These are phyloP conservation scores for Fragaria vesca DNA, from an alignment of 306 rosid genomes.

Conservation along the genomic window DNA sequence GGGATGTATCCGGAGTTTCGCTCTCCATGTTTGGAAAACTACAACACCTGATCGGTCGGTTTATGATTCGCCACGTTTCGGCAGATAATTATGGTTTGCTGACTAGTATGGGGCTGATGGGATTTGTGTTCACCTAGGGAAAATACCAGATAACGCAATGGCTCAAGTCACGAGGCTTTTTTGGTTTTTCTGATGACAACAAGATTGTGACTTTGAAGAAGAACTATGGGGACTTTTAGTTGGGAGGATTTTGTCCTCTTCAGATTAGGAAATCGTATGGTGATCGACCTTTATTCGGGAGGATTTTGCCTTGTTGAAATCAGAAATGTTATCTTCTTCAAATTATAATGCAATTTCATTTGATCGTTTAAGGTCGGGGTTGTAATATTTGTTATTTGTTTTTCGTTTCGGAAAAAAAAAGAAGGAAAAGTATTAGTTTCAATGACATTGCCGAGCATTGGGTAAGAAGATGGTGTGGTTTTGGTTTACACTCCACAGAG, in stretches of 20 bases:
- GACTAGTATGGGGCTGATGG: not conserved
- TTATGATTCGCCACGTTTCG: not conserved
- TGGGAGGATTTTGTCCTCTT: too few species aligned
- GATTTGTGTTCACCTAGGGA: not conserved
- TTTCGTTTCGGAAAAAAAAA: too few species aligned
- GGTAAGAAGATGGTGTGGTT: too few species aligned
- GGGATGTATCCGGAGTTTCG: constrained; percentile 24
- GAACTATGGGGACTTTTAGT: too few species aligned
- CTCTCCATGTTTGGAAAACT: not conserved
- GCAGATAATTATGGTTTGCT: not conserved
- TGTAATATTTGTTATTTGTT: too few species aligned
- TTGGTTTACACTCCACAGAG: not conserved
- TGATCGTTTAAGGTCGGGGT: too few species aligned
- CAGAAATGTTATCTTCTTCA: too few species aligned
- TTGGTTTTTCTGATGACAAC: not conserved
- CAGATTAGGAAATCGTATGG: too few species aligned
- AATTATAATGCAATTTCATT: too few species aligned
- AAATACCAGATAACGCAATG: not conserved
- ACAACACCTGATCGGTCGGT: not conserved
- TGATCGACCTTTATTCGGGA: too few species aligned
- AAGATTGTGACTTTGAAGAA: not conserved
- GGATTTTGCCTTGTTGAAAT: too few species aligned
- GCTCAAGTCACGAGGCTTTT: not conserved
- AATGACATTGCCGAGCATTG: not conserved
- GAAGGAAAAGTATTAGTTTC: too few species aligned